Conservation (phyloP, 176 grass and related monocot genomes). For the Stipa capillata region DNA sequence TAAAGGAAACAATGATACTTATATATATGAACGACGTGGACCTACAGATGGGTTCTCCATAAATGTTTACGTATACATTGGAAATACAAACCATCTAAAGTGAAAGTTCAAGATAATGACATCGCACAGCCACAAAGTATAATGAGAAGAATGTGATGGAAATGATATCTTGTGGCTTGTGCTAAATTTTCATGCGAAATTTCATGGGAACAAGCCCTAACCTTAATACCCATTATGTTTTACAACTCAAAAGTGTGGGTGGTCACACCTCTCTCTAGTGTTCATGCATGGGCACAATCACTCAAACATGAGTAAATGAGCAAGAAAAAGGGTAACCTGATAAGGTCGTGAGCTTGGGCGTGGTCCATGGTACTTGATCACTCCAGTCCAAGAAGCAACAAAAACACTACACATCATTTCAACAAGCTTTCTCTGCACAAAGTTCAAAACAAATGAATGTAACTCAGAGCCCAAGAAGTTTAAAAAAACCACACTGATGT, state of each 20-base stretch:
- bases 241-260: not conserved
- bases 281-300: not conserved
- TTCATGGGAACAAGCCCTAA: not conserved
- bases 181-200: not conserved
- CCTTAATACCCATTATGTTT: not conserved
- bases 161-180: not conserved
- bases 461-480: not conserved
- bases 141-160: not conserved
- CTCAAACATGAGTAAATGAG: not conserved
- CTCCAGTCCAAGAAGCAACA: constrained; percentile 97
- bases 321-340: constrained; percentile 44
- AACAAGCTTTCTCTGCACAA: constrained; percentile 77
- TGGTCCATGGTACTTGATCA: constrained; percentile 92
- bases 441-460: constrained; percentile 12
- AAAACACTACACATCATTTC: constrained; percentile 98
- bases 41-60: not conserved
- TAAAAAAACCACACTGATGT: constrained; percentile 5
- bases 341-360: constrained; percentile 90
- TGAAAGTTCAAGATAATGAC: not conserved
- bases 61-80: not conserved
- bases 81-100: not conserved
- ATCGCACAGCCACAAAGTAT: not conserved
- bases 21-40: not conserved
- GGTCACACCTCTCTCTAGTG: not conserved
- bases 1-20: not conserved